Evolutionary conservation across 2,329 filamentous ascomycete species (phyloP).

Genomic region (Cordyceps cicadae): DNA sequence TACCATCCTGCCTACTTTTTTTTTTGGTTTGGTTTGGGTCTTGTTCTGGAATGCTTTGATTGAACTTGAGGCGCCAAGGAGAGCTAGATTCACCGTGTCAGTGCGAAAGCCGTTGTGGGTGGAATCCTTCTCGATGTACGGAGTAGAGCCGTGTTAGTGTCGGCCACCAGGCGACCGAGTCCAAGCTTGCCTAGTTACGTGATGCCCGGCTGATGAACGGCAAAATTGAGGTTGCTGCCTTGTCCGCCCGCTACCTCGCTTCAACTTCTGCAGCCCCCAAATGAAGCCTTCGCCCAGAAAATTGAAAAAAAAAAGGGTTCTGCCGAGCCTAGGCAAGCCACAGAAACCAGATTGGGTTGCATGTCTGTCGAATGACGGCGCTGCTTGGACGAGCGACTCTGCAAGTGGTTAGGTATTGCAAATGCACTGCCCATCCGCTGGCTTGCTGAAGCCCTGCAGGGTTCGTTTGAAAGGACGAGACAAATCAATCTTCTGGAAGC

Average conservation of each 20-base stretch:
- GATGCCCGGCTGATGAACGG: not conserved
- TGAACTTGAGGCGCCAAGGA: not conserved
- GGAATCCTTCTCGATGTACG: not conserved
- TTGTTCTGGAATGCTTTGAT: not conserved
- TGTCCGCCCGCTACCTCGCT: not conserved
- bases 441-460: slow-evolving; percentile 7
- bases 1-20: not conserved
- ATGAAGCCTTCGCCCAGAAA: not conserved
- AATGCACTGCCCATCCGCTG: not conserved
- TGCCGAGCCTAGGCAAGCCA: not conserved
- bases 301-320: not conserved
- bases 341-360: not conserved
- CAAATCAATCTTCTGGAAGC: not conserved
- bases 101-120: slow-evolving; percentile 5
- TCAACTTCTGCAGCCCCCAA: not conserved
- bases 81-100: not conserved
- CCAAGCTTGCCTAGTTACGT: not conserved
- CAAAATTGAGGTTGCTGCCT: not conserved
- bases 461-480: not conserved
- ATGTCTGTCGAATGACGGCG: slow-evolving; percentile 4
- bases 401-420: not conserved
- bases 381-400: not conserved
- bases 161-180: no score
- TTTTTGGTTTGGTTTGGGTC: not conserved
- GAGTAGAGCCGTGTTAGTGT: not conserved